Percentiles rank a stretch among this genome's conserved stretches.
These are phyloP conservation scores for Cercospora zeina DNA, from an alignment of 2,329 filamentous ascomycete genomes.

Conservation along the genomic window DNA sequence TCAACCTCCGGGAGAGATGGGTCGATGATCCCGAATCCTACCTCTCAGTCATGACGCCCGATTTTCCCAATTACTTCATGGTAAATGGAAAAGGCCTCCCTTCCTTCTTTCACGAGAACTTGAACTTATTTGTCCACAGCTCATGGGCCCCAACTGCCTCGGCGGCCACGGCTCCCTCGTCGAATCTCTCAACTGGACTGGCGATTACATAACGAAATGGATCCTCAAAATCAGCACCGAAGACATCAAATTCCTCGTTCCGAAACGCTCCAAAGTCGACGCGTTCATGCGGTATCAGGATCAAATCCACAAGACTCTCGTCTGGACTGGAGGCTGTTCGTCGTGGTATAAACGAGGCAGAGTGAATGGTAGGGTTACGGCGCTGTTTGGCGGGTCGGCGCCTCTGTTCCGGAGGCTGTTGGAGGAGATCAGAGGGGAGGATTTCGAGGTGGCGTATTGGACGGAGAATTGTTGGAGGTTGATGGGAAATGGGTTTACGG, in stretches of 20 bases:
- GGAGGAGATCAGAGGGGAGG: background rate
- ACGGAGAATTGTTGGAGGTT: background rate
- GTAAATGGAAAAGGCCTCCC: too few relatives aligned
- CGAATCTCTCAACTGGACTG: constrained; percentile 23
- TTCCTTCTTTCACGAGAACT: too few relatives aligned
- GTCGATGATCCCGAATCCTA: constrained; percentile 41
- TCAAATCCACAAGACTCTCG: background rate
- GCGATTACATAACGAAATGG: constrained; percentile 48
- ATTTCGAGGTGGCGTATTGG: background rate
- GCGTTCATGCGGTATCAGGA: background rate
- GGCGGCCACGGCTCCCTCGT: constrained; percentile 23
- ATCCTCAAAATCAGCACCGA: background rate
- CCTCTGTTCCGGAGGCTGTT: background rate
- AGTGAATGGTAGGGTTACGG: background rate
- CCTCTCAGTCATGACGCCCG: constrained; percentile 29
- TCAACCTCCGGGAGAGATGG: constrained; percentile 43
- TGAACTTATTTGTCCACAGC: constrained; percentile 27
- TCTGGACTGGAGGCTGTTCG: background rate
- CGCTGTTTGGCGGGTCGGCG: background rate
- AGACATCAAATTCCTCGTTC: background rate
- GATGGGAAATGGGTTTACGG: background rate
- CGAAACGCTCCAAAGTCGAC: background rate
- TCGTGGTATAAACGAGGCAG: background rate
- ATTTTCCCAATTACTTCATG: constrained; percentile 32
- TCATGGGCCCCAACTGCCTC: constrained; percentile 25